phyloP scores from a whole-genome alignment of 768 basidiomycete genomes.

The Auriculariales sp. region DNA sequence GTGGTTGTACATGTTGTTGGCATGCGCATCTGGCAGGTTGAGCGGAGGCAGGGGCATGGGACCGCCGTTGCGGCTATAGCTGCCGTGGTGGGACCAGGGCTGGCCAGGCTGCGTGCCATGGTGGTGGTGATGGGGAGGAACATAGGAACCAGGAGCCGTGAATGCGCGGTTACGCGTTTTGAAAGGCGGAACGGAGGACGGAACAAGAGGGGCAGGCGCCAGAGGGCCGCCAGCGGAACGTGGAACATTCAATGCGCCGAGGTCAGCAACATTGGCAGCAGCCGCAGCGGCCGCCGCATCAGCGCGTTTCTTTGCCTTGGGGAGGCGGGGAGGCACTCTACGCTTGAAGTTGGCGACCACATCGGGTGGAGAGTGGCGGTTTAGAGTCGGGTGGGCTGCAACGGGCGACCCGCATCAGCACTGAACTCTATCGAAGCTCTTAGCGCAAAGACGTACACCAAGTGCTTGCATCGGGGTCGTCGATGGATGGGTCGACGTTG shows the following conservation, averaged over 20 bases:
- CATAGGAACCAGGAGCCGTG: slow-evolving; percentile 69
- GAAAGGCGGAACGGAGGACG: slow-evolving; percentile 21
- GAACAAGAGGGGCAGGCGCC: too few species aligned
- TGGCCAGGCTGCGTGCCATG: slow-evolving; percentile 35
- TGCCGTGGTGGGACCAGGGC: slow-evolving; percentile 34
- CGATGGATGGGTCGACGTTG: slow-evolving; percentile 88
- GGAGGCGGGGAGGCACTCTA: slow-evolving; percentile 83
- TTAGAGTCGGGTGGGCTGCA: slow-evolving; percentile 79
- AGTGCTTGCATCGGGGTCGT: slow-evolving; percentile 91
- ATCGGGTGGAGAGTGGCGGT: slow-evolving; percentile 78
- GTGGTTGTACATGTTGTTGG: background rate
- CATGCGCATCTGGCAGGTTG: slow-evolving; percentile 52
- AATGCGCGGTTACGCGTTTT: slow-evolving; percentile 54
- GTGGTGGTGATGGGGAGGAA: slow-evolving; percentile 45
- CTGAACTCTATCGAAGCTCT: slow-evolving; percentile 8
- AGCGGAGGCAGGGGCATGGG: slow-evolving; percentile 63
- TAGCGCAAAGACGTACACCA: slow-evolving; percentile 58
- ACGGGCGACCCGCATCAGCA: slow-evolving; percentile 7
- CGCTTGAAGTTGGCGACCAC: slow-evolving; percentile 92
- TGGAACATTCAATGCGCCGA: slow-evolving; percentile 11
- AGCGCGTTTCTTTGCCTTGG: slow-evolving; percentile 75
- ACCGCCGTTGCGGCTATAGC: slow-evolving; percentile 35
- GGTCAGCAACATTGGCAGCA: background rate
- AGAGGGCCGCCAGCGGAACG: slow-evolving; percentile 51
- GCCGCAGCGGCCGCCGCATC: slow-evolving; percentile 48